phyloP scores from a whole-genome alignment of 2,329 filamentous ascomycete species.

The Sporothrix mexicana region DNA sequence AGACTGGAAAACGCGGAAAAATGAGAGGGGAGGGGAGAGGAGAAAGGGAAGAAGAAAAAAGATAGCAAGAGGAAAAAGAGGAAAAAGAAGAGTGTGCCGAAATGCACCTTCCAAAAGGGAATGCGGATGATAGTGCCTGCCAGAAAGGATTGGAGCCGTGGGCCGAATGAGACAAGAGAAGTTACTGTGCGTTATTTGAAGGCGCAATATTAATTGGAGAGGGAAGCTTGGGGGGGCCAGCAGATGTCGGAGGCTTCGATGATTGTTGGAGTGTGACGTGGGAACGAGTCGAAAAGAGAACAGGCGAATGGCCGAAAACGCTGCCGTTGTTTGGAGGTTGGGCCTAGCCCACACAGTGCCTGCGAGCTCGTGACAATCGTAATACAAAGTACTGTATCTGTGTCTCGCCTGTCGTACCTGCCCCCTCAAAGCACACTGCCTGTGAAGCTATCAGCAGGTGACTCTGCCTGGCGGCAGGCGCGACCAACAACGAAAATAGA shows the following conservation, averaged over 20 bases:
- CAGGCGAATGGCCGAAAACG: conserved; percentile 18
- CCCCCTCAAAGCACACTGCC: neutral
- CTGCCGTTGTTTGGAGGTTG: neutral
- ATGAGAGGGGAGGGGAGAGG: neutral
- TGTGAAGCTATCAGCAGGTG: conserved; percentile 21
- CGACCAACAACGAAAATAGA: conserved; percentile 17
- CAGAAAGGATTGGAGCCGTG: conserved; percentile 9
- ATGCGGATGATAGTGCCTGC: neutral
- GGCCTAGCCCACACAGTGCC: conserved; percentile 17
- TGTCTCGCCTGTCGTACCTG: conserved; percentile 8
- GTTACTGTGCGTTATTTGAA: conserved; percentile 26
- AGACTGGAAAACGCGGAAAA: neutral
- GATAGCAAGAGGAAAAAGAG: neutral
- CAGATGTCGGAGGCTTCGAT: conserved; percentile 5
- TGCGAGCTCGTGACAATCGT: neutral
- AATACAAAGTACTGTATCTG: conserved; percentile 21
- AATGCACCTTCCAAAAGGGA: neutral
- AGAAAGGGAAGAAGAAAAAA: neutral
- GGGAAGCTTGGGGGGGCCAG: neutral
- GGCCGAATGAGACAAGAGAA: conserved; percentile 22
- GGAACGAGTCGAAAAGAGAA: neutral
- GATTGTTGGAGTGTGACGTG: conserved; percentile 18
- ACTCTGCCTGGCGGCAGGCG: conserved; percentile 3
- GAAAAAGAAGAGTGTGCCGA: neutral
- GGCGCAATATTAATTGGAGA: conserved; percentile 24